Evolutionary conservation across 139 green algal species (phyloP), one percentile per base, ranked within the genome.

Genomic region (Chlamydomonas incerta): DNA sequence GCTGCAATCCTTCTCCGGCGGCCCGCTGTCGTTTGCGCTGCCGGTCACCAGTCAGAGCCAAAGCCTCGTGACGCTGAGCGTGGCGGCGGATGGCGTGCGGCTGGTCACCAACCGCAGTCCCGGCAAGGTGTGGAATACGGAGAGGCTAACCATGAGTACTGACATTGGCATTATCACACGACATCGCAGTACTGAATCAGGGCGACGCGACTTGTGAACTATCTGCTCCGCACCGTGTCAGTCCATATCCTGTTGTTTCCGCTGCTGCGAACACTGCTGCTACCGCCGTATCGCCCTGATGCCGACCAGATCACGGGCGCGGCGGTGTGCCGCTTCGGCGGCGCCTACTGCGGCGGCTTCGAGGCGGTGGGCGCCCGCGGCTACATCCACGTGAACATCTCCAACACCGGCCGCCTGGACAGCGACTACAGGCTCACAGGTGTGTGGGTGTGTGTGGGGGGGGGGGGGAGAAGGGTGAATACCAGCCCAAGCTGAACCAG

Each of bases 321-420:
- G 14, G 79, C 89, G 69, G 89, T 96, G n/a, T 96, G 93, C 74
- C 83, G 81, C 60, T 95, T 92, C 60, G 82, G 70, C 41, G 77
- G 87, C 17, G 62, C 37, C 15, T 65, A 29, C 50, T 97, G 95
- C 87, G 95, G 95, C 26, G 86, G 88, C 4, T 98, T 98, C 85
- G 82, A 95, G 74, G 92, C 95, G 0, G 80, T 93, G 28, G 83
- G 89, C 1, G 83, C 87, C 21, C 77, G 80, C 2, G 95, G 95
- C 3, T 97, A 95, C 88, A 82, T 97, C 0, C 50, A 80, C 15
- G 91, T 89, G 57, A 81, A 88, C 62, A 31, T 96, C 29, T 75
- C 81, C 29, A 98, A 97, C 84, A 90, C 65, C 0, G 95, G 95
- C 52, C 31, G 47, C 55, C 81, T 96, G 17, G 28, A 70, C 1